A percentile compares a stretch with the other conserved stretches of the same genome.
These are phyloP conservation scores for Chlorella variabilis DNA, from an alignment of 163 green algal species.

Conservation along the genomic window DNA sequence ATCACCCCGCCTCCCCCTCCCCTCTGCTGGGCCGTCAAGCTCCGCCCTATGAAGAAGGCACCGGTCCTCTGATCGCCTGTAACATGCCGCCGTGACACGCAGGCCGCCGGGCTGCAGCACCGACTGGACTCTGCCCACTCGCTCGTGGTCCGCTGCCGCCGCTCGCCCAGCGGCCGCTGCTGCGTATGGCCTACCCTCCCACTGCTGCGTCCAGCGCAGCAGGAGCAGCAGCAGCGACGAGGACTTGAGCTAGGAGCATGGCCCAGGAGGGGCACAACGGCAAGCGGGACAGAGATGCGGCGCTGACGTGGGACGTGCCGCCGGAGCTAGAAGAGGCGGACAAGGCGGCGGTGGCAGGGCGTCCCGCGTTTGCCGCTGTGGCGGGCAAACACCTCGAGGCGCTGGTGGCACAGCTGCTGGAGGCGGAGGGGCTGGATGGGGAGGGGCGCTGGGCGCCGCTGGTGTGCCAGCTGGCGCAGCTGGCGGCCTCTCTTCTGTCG, in stretches of 20 bases:
- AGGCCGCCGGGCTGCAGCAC: no score
- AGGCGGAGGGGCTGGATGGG: conserved; percentile 59
- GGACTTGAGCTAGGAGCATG: neutral
- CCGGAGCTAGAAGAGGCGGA: conserved; percentile 36
- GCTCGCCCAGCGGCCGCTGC: no score
- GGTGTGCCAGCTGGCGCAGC: conserved; percentile 64
- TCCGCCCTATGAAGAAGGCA: no score
- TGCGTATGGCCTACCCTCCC: no score
- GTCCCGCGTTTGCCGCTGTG: conserved; percentile 54
- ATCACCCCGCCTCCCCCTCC: no score
- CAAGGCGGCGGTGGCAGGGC: neutral
- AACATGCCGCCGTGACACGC: no score
- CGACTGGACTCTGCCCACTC: no score
- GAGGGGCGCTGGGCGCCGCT: conserved; percentile 63
- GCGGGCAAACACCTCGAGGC: conserved; percentile 69
- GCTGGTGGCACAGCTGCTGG: conserved; percentile 77
- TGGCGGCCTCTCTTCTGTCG: conserved; percentile 63
- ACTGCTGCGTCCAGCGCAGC: neutral
- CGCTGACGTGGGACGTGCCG: conserved; percentile 68
- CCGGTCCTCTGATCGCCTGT: no score
- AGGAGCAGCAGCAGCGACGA: neutral
- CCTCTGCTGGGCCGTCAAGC: no score
- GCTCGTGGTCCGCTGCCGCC: no score
- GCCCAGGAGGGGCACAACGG: neutral
- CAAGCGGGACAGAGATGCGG: conserved; percentile 34